Conservation (phyloP, 345 rosid species). For the Eucalyptus pauciflora region DNA sequence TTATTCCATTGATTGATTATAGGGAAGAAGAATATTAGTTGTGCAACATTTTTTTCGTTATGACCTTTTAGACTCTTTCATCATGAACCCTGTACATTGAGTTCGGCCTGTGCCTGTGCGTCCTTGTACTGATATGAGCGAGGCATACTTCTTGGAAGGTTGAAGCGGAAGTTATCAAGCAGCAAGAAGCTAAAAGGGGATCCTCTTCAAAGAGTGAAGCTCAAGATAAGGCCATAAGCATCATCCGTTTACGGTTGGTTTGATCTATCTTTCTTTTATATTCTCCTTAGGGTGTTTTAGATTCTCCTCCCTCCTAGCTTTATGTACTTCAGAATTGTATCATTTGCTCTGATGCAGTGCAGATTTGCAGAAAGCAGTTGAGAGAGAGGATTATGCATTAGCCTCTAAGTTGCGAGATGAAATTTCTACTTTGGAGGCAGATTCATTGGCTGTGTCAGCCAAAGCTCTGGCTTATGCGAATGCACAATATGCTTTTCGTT, state of each 20-base stretch:
- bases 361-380: constrained; percentile 78
- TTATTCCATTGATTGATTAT: not conserved
- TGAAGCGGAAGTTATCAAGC: constrained; percentile 63
- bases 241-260: constrained; percentile 64
- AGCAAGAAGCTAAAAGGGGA: constrained; percentile 63
- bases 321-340: not conserved
- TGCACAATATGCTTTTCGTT: constrained; percentile 65
- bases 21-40: not conserved
- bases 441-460: constrained; percentile 79
- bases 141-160: constrained; percentile 41
- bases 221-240: constrained; percentile 78
- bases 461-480: constrained; percentile 76
- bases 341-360: constrained; percentile 23
- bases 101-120: not conserved
- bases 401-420: constrained; percentile 73
- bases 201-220: constrained; percentile 89
- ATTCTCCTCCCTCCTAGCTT: not conserved
- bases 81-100: not conserved
- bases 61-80: not conserved
- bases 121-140: not conserved
- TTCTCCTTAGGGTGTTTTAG: not conserved
- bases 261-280: not conserved
- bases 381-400: constrained; percentile 60
- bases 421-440: constrained; percentile 73
- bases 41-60: not conserved